phyloP scores from a whole-genome alignment of 345 rosid genomes.

The Populus tremula region DNA sequence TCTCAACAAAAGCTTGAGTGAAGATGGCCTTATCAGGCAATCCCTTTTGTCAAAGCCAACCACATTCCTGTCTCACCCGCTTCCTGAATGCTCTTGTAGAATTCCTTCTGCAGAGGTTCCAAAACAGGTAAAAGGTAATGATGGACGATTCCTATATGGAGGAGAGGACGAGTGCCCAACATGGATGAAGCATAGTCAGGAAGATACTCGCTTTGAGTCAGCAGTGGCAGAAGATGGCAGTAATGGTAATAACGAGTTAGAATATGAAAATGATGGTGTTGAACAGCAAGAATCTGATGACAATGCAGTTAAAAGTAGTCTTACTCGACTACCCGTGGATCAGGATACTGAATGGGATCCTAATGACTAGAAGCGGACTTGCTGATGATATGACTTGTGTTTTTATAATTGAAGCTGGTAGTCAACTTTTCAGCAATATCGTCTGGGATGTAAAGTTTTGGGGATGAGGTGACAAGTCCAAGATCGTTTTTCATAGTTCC shows the following conservation, averaged over 20 bases:
- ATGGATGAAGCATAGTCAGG: slow-evolving; percentile 61
- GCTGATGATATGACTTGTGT: slow-evolving; percentile 11
- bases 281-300: slow-evolving; percentile 60
- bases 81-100: slow-evolving; percentile 96
- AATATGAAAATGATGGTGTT: slow-evolving; percentile 48
- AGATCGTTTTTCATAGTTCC: slow-evolving; percentile 31
- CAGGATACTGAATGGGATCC: slow-evolving; percentile 97
- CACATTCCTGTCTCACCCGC: slow-evolving; percentile 80
- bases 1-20: slow-evolving; percentile 79
- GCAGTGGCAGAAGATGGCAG: slow-evolving; percentile 36
- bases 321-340: slow-evolving; percentile 44
- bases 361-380: slow-evolving; percentile 54
- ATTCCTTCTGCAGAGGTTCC: slow-evolving; percentile 43
- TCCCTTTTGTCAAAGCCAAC: slow-evolving; percentile 60
- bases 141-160: slow-evolving; percentile 54
- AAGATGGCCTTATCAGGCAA: slow-evolving; percentile 71
- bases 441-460: slow-evolving; percentile 29
- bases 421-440: slow-evolving; percentile 28
- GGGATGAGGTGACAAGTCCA: slow-evolving; percentile 13
- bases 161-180: slow-evolving; percentile 88
- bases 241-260: slow-evolving; percentile 52
- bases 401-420: slow-evolving; percentile 18
- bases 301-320: slow-evolving; percentile 37
- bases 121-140: slow-evolving; percentile 32
- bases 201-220: slow-evolving; percentile 25